A percentile compares a stretch with the other conserved stretches of the same genome.
These are phyloP conservation scores for Calocybe indica DNA, from an alignment of 768 basidiomycete species.

Conservation along the genomic window DNA sequence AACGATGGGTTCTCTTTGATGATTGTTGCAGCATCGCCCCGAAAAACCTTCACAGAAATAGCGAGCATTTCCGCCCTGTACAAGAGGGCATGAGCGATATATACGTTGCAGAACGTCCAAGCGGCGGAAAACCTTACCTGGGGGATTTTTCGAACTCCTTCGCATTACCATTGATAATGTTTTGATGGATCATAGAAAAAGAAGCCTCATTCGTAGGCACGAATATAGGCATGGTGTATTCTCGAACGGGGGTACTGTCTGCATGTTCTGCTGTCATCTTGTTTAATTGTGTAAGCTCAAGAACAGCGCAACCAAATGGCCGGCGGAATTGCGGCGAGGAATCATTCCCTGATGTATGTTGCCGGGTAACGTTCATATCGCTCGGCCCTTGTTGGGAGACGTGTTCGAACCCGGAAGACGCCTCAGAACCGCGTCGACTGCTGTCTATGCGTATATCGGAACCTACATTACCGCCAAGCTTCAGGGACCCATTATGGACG, in stretches of 20 bases:
- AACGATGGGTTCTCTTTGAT: slow-evolving; percentile 81
- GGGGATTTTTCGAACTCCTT: slow-evolving; percentile 81
- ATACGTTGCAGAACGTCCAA: background rate
- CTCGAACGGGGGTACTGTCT: slow-evolving; percentile 60
- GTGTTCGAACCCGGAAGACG: slow-evolving; percentile 32
- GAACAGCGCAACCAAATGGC: slow-evolving; percentile 93
- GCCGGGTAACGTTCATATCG: slow-evolving; percentile 13
- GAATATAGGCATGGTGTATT: slow-evolving; percentile 86
- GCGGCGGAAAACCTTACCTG: slow-evolving; percentile 41
- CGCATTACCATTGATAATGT: slow-evolving; percentile 74
- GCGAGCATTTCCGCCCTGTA: slow-evolving; percentile 81
- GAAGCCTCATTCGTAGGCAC: slow-evolving; percentile 75
- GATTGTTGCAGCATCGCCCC: slow-evolving; percentile 72
- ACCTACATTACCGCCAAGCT: slow-evolving; percentile 54
- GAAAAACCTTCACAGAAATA: slow-evolving; percentile 80
- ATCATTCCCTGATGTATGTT: slow-evolving; percentile 19
- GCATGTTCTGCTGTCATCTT: slow-evolving; percentile 60
- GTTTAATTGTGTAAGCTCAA: slow-evolving; percentile 75
- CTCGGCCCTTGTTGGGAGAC: slow-evolving; percentile 15
- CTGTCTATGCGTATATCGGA: slow-evolving; percentile 37
- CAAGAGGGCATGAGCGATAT: slow-evolving; percentile 3
- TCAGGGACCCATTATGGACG: slow-evolving; percentile 81
- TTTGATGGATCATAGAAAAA: slow-evolving; percentile 94
- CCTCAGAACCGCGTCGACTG: slow-evolving; percentile 52
- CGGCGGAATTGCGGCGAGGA: slow-evolving; percentile 57